Percentiles rank a stretch among this genome's conserved stretches.
Evolutionary conservation across 2,329 filamentous ascomycete species (phyloP).

Genomic region (Zymoseptoria ardabiliae): DNA sequence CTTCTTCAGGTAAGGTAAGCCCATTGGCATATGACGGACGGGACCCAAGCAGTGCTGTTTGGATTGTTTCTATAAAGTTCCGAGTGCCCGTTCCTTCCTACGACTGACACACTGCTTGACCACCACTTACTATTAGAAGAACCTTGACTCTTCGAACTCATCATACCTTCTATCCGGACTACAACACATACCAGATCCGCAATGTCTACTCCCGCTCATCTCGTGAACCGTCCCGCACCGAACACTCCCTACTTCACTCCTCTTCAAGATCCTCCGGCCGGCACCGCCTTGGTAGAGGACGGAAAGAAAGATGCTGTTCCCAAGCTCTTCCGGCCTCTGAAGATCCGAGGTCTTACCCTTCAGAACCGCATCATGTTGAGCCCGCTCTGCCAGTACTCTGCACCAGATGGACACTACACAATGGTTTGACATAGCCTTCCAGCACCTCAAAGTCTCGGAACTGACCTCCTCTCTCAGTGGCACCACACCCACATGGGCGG

Average conservation of each 20-base stretch:
- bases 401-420: conserved; percentile 65
- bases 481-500: conserved; percentile 68
- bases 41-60: neutral
- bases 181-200: neutral
- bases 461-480: conserved; percentile 41
- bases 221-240: conserved; percentile 37
- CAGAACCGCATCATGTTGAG: conserved; percentile 51
- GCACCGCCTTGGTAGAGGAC: conserved; percentile 41
- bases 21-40: neutral
- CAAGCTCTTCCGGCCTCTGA: conserved; percentile 53
- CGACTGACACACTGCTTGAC: too few relatives aligned
- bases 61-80: neutral
- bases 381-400: conserved; percentile 61
- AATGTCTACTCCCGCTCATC: conserved; percentile 23
- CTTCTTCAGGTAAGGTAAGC: neutral
- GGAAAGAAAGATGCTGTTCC: conserved; percentile 42
- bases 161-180: neutral
- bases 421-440: conserved; percentile 28
- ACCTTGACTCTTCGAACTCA: too few relatives aligned
- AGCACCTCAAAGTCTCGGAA: neutral
- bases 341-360: conserved; percentile 44
- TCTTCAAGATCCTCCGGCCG: conserved; percentile 39
- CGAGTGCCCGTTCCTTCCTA: neutral
- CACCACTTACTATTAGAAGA: too few relatives aligned
- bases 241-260: conserved; percentile 45